Evolutionary conservation across 257 asterid genomes (phyloP), one percentile per base, ranked within the genome.

Genomic region (Solanum chmielewskii): DNA sequence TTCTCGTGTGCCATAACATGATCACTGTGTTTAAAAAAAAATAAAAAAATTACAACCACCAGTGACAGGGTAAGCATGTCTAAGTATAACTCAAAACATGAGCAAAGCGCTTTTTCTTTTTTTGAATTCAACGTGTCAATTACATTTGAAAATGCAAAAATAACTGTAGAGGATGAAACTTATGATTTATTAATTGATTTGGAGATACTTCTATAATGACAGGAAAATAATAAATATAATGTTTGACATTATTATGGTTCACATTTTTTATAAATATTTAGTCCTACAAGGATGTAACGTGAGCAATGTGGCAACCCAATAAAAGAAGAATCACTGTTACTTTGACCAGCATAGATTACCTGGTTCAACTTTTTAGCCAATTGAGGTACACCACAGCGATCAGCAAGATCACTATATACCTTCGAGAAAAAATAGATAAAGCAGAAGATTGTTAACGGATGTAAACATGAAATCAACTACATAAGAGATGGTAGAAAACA

Each of bases 291-390:
- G 44, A 47, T 29, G 85, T 49, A 80, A 29, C 1, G 18, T 0
- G 15, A 18, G 16, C 64, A 78, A 78, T 27, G 27, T 78, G 16
- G 23, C 84, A 78, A 78, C 25, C 84, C 16, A 45, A 45, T 45
- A 78, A 18, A 35, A 73, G 78, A 27, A 39, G 47, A 44, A 78
- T 47, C 78, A 77, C 94, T 89, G 90, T 35, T 31, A 78, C 66
- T 85, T 81, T 33, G 44, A 52, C 86, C 64, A 75, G 78, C 81
- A 76, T 35, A 73, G 42, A 14, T 70, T 86, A 93, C 98, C 99
- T 97, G 98, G 92, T 97, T 97, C 98, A 97, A 93, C 93, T 96
- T 97, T 95, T 94, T 97, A 86, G 99, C 98, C 95, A 97, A 88
- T 92, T 97, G 98, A 89, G 98, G 97, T 74, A 95, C 91, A 31